A percentile compares a stretch with the other conserved stretches of the same genome.
Conservation (phyloP, 139 green algal species). For the Chlorella sorokiniana region DNA sequence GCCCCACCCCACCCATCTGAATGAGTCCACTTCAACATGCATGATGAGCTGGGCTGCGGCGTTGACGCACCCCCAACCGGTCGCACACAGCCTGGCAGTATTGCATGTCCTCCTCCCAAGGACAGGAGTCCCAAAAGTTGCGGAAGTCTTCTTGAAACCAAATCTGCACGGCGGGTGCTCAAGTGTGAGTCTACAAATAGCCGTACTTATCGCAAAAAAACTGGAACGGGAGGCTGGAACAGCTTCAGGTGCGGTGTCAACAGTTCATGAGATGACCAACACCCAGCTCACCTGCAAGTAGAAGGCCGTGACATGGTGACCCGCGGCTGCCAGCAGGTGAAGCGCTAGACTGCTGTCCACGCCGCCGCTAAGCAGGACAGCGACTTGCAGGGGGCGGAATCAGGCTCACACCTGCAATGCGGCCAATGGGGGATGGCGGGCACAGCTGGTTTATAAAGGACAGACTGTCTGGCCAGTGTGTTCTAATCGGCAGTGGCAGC, state of each 20-base stretch:
- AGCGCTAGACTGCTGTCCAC: constrained; percentile 97
- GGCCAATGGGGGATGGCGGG: background rate
- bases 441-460: background rate
- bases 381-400: constrained; percentile 62
- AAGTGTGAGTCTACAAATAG: background rate
- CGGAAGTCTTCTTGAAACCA: constrained; percentile 86
- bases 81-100: constrained; percentile 76
- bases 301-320: constrained; percentile 85
- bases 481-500: background rate
- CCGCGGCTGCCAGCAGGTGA: constrained; percentile 75
- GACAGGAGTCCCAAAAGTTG: constrained; percentile 95
- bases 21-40: background rate
- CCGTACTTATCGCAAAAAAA: background rate
- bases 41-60: background rate
- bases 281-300: constrained; percentile 88
- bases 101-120: constrained; percentile 97
- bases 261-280: too few species aligned
- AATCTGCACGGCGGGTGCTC: constrained; percentile 3
- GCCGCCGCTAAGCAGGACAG: constrained; percentile 91
- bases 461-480: background rate
- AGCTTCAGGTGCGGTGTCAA: too few species aligned
- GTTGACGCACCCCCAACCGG: constrained; percentile 24
- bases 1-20: too few species aligned
- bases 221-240: background rate
- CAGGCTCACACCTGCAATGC: constrained; percentile 27